phyloP scores from a whole-genome alignment of 139 green algal genomes.

The Gonium pectorale region DNA sequence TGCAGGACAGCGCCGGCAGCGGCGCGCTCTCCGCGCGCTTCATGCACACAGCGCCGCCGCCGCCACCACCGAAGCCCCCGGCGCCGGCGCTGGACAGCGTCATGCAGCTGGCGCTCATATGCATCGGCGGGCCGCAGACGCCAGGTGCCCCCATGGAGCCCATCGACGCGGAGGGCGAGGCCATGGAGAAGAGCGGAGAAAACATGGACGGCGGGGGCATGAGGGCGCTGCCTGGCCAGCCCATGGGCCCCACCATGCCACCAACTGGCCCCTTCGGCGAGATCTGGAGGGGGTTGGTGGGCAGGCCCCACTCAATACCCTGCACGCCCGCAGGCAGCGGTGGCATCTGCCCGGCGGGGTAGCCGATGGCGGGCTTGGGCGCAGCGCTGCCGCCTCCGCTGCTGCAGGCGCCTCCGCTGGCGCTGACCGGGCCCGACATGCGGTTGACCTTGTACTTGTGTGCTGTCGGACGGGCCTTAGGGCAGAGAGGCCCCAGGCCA shows the following conservation, averaged over 20 bases:
- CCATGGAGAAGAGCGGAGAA: neutral
- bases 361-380: conserved; percentile 33
- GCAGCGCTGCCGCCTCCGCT: conserved; percentile 2
- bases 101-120: conserved; percentile 25
- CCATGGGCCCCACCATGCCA: conserved; percentile 27
- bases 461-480: too few species aligned
- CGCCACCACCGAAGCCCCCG: neutral
- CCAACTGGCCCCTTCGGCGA: conserved; percentile 22
- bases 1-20: conserved; percentile 12
- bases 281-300: conserved; percentile 53
- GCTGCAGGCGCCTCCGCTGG: neutral
- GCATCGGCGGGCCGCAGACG: neutral
- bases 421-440: neutral
- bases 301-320: conserved; percentile 51
- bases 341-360: conserved; percentile 41
- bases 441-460: conserved; percentile 12
- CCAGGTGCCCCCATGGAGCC: neutral
- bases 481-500: too few species aligned
- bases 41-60: neutral
- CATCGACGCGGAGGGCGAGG: conserved; percentile 5
- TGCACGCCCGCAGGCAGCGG: conserved; percentile 3
- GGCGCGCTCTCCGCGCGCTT: conserved; percentile 26
- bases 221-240: neutral
- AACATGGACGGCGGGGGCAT: conserved; percentile 23
- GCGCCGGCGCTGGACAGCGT: conserved; percentile 5